A percentile compares a stretch with the other conserved stretches of the same genome.
Evolutionary conservation across 306 rosid species (phyloP).

Genomic region (Casuarina equisetifolia): DNA sequence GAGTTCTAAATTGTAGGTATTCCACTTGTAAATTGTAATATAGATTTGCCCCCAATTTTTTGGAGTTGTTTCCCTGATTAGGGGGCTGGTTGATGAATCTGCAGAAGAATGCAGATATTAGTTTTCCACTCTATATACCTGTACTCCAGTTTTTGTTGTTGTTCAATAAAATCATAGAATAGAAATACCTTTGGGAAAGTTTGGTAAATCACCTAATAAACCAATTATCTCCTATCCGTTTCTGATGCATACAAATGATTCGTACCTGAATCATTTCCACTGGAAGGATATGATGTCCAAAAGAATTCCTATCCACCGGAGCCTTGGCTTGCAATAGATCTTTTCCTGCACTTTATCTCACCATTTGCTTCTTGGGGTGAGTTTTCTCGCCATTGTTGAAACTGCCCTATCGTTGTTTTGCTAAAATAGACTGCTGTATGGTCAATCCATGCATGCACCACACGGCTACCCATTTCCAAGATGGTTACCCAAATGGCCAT

Average conservation of each 20-base stretch:
- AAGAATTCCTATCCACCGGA: no score
- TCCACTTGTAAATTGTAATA: slow-evolving; percentile 70
- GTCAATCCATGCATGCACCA: no score
- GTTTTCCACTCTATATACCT: slow-evolving; percentile 39
- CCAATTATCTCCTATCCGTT: not conserved
- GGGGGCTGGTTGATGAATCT: slow-evolving; percentile 58
- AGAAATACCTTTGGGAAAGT: slow-evolving; percentile 20
- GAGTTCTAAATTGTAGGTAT: slow-evolving; percentile 52
- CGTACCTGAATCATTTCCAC: not conserved
- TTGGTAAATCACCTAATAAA: not conserved
- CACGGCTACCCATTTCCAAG: no score
- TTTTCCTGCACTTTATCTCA: no score
- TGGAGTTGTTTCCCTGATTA: slow-evolving; percentile 36
- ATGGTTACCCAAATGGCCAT: no score
- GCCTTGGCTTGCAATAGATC: no score
- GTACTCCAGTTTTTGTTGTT: slow-evolving; percentile 42
- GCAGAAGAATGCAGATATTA: slow-evolving; percentile 80
- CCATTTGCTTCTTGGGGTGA: no score
- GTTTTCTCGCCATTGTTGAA: no score
- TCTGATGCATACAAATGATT: not conserved
- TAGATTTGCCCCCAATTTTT: slow-evolving; percentile 61
- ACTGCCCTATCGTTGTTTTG: no score
- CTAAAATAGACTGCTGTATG: no score
- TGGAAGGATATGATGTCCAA: not conserved
- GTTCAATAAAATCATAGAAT: slow-evolving; percentile 40